Conservation (phyloP, 1,284 basidiomycete species). For the Cutaneotrichosporon dermatis region DNA sequence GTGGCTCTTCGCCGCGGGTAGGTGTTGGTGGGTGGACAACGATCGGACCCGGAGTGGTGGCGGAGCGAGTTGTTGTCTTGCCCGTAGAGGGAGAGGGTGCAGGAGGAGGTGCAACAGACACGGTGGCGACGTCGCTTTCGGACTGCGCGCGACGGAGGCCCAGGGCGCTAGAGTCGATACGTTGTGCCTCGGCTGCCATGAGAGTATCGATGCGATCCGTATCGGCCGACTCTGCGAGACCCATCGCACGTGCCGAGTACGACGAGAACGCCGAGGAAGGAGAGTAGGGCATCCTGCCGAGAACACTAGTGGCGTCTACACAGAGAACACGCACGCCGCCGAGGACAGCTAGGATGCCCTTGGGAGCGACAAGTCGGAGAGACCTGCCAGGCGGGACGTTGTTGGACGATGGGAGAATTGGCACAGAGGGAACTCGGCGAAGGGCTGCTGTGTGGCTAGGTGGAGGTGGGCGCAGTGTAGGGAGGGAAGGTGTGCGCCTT, state of each 20-base stretch:
- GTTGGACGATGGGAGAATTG: background rate
- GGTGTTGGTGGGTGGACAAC: conserved; percentile 10
- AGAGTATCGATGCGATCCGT: conserved; percentile 14
- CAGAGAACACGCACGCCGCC: conserved; percentile 14
- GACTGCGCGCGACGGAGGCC: conserved; percentile 14
- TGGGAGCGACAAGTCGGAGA: conserved; percentile 6
- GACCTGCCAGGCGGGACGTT: background rate
- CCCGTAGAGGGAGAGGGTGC: background rate
- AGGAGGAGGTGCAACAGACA: background rate
- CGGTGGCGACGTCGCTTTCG: conserved; percentile 6
- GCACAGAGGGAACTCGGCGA: background rate
- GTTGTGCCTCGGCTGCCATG: background rate
- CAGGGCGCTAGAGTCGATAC: background rate
- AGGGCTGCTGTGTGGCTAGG: background rate
- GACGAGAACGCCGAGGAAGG: background rate
- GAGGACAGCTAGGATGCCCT: conserved; percentile 13
- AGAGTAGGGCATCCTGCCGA: conserved; percentile 17
- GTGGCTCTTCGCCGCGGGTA: background rate
- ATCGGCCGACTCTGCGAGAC: conserved; percentile 4
- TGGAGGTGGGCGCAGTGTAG: background rate
- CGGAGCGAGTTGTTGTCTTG: background rate
- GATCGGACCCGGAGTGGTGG: background rate
- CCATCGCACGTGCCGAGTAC: conserved; percentile 1
- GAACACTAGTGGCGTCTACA: conserved; percentile 4
- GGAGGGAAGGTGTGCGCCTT: background rate